Percentiles rank a stretch among this genome's conserved stretches.
Evolutionary conservation across 805 yeast genomes (phyloP).

Genomic region (Candida hungchunana): DNA sequence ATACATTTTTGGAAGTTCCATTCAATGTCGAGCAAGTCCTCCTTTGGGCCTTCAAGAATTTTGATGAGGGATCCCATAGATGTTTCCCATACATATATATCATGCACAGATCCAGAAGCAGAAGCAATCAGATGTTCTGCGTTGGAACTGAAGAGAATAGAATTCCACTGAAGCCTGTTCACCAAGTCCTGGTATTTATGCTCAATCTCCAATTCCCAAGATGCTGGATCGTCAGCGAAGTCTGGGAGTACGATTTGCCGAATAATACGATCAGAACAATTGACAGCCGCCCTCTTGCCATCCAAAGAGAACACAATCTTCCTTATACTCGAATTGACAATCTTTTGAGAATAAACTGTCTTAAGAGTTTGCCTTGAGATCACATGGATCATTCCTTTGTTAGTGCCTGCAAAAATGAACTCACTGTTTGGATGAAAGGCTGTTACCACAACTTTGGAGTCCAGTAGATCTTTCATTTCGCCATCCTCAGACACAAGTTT

Average conservation of each 20-base stretch:
- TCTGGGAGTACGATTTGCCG: conserved; percentile 53
- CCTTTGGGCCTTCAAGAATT: conserved; percentile 86
- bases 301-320: conserved; percentile 55
- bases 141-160: conserved; percentile 66
- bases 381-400: conserved; percentile 71
- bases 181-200: conserved; percentile 89
- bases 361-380: conserved; percentile 25
- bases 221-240: conserved; percentile 22
- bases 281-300: conserved; percentile 62
- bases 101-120: conserved; percentile 84
- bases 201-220: conserved; percentile 57
- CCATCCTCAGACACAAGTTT: conserved; percentile 41
- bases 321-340: conserved; percentile 71
- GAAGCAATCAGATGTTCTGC: conserved; percentile 86
- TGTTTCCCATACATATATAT: conserved; percentile 90
- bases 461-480: conserved; percentile 19
- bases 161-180: conserved; percentile 84
- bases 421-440: conserved; percentile 50
- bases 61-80: conserved; percentile 81
- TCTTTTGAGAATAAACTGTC: conserved; percentile 45
- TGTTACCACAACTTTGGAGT: conserved; percentile 25
- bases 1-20: conserved; percentile 78
- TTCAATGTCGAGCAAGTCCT: conserved; percentile 79
- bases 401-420: conserved; percentile 69
- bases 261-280: conserved; percentile 73